Base-by-base conservation (phyloP, 2,329 filamentous ascomycete species). In the Epicoccum nigrum region DNA sequence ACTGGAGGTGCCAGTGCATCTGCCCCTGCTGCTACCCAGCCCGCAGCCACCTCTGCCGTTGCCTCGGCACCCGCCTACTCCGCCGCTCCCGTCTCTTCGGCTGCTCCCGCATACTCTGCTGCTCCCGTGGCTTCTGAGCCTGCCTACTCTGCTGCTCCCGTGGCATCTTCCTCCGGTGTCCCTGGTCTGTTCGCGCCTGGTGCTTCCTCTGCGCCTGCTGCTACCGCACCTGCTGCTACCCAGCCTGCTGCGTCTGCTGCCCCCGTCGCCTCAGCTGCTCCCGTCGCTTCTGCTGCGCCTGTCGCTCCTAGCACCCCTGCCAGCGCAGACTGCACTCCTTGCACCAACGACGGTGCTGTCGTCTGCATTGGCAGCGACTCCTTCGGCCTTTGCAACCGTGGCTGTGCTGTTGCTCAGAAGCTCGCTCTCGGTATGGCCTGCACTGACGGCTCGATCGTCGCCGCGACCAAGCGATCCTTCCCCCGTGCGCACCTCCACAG, bases 301-400 rank as follows among this genome's bases (percentile, higher is more conserved):
- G 55, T 38, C n/a, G 42, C 42, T 12, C 42, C 49, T 7, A 27
- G 33, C 12, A 39, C 44, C 6, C 50, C 60, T 44, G 39, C 53
- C 23, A 37, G 53, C 8, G 47, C 49, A 31, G 57, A 61, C 47
- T 64, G 64, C 59, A 63, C 58, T 30, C 58, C 75, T 30, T 79
- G 77, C 70, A 63, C 68, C 12, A 69, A 59, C 30, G 69, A 76
- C 7, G 77, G 77, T 16, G 65, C 62, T 20, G 59, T 80, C 37
- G 66, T 79, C 48, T 80, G 77, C 68, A 75, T 78, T 28, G 75
- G 75, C 42, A 57, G 48, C 40, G 66, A 56, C 31, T 67, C 73
- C 20, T 80, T 76, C 47, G 77, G 77, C 25, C 65, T 79, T 28
- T 79, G 77, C 72, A 69, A 78, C 67, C 64, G 70, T 43, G 70